Conservation (phyloP, 1,284 basidiomycete genomes). For the Coniferiporia sulphurascens region DNA sequence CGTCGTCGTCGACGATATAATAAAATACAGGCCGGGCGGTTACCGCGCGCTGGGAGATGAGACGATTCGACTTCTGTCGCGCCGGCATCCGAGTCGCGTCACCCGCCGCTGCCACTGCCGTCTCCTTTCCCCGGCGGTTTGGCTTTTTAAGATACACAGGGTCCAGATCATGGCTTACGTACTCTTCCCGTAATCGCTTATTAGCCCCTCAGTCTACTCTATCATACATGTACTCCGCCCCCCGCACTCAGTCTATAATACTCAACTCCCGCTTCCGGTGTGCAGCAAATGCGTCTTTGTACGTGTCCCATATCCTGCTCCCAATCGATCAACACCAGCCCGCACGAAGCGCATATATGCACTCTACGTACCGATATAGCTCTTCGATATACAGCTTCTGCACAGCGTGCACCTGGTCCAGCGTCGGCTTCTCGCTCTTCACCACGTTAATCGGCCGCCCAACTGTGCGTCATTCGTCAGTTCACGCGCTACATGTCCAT, state of each 20-base stretch:
- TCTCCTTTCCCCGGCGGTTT: neutral
- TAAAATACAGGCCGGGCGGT: too few species aligned
- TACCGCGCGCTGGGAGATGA: too few species aligned
- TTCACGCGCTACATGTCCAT: neutral
- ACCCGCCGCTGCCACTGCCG: neutral
- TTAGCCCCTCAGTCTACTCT: neutral
- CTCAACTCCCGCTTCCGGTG: slow-evolving; percentile 65
- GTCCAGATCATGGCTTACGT: slow-evolving; percentile 1
- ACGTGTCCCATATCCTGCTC: slow-evolving; percentile 86
- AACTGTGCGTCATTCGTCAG: slow-evolving; percentile 39
- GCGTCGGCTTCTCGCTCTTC: slow-evolving; percentile 73
- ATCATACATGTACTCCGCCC: neutral
- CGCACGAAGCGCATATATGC: too few species aligned
- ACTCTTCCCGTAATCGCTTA: neutral
- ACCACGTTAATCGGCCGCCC: slow-evolving; percentile 84
- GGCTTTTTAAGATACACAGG: neutral
- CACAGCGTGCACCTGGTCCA: slow-evolving; percentile 76
- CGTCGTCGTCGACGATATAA: too few species aligned
- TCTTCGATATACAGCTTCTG: slow-evolving; percentile 92
- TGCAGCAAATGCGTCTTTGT: slow-evolving; percentile 85
- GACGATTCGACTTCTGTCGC: too few species aligned
- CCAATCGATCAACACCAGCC: too few species aligned
- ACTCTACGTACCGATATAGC: slow-evolving; percentile 64
- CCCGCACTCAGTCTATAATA: slow-evolving; percentile 57
- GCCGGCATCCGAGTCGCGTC: neutral